phyloP scores from a whole-genome alignment of 306 rosid species.

The Morella rubra region DNA sequence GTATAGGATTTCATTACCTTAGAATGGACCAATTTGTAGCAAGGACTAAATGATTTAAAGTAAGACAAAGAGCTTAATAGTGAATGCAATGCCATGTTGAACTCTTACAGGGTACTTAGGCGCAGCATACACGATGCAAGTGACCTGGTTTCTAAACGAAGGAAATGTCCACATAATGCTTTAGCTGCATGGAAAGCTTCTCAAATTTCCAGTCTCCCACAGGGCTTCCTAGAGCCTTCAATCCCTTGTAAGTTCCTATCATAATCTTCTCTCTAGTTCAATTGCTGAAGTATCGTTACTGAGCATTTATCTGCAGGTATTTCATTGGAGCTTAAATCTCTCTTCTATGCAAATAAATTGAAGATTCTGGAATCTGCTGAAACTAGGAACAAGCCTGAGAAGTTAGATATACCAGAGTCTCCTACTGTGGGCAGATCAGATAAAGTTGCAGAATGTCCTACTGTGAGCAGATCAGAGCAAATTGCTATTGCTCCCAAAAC shows the following conservation, averaged over 20 bases:
- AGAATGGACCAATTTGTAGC: neutral
- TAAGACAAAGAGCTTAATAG: neutral
- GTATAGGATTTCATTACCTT: neutral
- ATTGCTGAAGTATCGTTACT: slow-evolving; percentile 3
- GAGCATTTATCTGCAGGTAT: slow-evolving; percentile 43
- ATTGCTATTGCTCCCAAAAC: slow-evolving; percentile 55
- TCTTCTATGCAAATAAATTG: slow-evolving; percentile 40
- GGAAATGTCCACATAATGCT: slow-evolving; percentile 35
- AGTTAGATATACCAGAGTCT: slow-evolving; percentile 25
- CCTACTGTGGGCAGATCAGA: slow-evolving; percentile 24
- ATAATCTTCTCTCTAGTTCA: slow-evolving; percentile 2
- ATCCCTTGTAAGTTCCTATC: slow-evolving; percentile 58
- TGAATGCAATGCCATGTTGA: slow-evolving; percentile 18
- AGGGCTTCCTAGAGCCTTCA: slow-evolving; percentile 51
- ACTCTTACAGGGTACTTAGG: slow-evolving; percentile 54
- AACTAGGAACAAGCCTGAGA: slow-evolving; percentile 29
- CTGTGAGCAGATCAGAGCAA: slow-evolving; percentile 32
- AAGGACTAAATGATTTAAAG: neutral
- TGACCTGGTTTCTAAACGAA: slow-evolving; percentile 55
- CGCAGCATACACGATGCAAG: slow-evolving; percentile 46
- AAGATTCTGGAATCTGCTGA: slow-evolving; percentile 29
- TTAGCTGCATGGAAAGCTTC: slow-evolving; percentile 38
- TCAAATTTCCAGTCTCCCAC: slow-evolving; percentile 35
- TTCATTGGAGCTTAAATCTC: slow-evolving; percentile 42
- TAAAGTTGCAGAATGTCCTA: neutral